These are phyloP conservation scores for Bipolaris gigantea DNA, from an alignment of 2,329 filamentous ascomycete genomes.

Conservation along the genomic window DNA sequence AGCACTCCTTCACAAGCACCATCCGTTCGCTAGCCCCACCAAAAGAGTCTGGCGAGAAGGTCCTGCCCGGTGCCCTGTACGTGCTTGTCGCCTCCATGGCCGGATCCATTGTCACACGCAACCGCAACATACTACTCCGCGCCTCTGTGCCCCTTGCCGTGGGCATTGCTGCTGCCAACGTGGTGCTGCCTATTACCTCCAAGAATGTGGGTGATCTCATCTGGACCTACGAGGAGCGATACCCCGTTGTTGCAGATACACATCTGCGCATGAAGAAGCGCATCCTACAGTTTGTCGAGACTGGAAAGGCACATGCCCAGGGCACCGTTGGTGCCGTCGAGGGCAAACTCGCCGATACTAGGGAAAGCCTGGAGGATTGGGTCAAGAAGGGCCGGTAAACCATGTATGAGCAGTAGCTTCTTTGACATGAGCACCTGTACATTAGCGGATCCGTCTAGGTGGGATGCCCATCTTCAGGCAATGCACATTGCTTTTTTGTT, in stretches of 20 bases:
- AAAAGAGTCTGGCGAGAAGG: constrained; percentile 79
- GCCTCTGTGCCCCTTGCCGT: constrained; percentile 75
- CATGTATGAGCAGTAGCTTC: constrained; percentile 4
- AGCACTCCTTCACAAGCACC: constrained; percentile 87
- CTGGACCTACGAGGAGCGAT: constrained; percentile 91
- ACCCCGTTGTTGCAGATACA: constrained; percentile 79
- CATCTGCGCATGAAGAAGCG: constrained; percentile 73
- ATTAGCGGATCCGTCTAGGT: constrained; percentile 16
- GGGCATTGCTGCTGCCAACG: constrained; percentile 80
- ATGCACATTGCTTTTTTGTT: constrained; percentile 6
- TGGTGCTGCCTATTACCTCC: constrained; percentile 85
- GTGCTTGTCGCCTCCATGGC: constrained; percentile 94
- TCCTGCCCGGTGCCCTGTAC: constrained; percentile 89
- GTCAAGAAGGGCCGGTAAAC: constrained; percentile 83
- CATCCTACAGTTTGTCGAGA: constrained; percentile 69
- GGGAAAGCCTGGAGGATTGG: constrained; percentile 82
- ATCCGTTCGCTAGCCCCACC: constrained; percentile 85
- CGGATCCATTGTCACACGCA: constrained; percentile 85
- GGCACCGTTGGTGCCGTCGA: constrained; percentile 74
- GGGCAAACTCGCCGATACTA: constrained; percentile 74
- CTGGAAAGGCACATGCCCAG: constrained; percentile 73
- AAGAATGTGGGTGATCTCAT: constrained; percentile 81
- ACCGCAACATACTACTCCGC: constrained; percentile 82
- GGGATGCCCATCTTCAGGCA: constrained; percentile 2
- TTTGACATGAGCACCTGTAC: constrained; percentile 20